Base-by-base conservation (phyloP, 2,329 filamentous ascomycete species). In the Colletotrichum brevisporum region DNA sequence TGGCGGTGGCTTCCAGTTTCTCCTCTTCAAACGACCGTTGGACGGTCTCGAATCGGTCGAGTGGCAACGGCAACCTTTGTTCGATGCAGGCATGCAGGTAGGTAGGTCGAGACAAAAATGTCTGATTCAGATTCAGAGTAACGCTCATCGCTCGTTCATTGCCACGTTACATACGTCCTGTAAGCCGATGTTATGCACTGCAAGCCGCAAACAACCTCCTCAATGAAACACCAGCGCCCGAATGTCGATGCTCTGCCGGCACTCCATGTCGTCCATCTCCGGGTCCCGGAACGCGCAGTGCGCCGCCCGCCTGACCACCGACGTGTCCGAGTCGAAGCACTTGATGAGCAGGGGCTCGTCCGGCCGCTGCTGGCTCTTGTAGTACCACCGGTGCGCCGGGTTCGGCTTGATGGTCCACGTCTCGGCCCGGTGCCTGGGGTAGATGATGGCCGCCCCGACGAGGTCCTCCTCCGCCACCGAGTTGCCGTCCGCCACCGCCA, bases 201-300 rank as follows among this genome's bases (percentile, higher is more conserved):
- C n/a, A 21, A 50, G 1, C 24, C 18, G 24, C 16, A 10, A 18
- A n/a, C 6, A n/a, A 12, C 16, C 31, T n/a, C n/a, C 4, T 69
- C 45, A 64, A 31, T 83, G 76, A 85, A 97, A 97, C 0, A 97
- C 92, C 79, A 97, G 83, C 41, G 93, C 90, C 74, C 95, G 86
- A 12, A 97, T 92, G 80, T 98, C 95, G 77, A 98, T 97, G 77
- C 94, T 97, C 84, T 97, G 93, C 73, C 94, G 86, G 0, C 87
- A 88, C 72, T 90, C 89, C 6, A 91, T 93, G 43, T 90, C 4
- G 89, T 88, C 2, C 92, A 93, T 71, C 90, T 84, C 5, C 2
- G 92, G 91, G 77, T 97, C 92, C 52, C 86, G 83, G 80, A 97
- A 98, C 1, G 94, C 94, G 9, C 91, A 91, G 81, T 97, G 93